Percentiles rank a stretch among this genome's conserved stretches.
phyloP scores from a whole-genome alignment of 345 rosid species.

The Rubroshorea leprosula region DNA sequence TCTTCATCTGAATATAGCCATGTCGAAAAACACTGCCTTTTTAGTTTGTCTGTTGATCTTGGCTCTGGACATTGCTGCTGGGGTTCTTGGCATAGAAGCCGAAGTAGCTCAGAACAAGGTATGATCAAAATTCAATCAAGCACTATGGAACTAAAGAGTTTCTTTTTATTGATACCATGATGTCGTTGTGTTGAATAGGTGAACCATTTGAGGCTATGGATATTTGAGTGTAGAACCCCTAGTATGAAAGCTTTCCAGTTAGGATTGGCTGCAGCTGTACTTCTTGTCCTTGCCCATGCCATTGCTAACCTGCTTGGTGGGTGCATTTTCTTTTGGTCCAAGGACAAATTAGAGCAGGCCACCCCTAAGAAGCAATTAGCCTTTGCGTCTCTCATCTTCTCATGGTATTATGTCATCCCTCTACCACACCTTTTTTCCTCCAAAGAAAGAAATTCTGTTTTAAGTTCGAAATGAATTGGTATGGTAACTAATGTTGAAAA shows the following conservation, averaged over 20 bases:
- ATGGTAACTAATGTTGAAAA: too few species aligned
- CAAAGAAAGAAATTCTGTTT: too few species aligned
- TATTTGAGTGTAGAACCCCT: constrained; percentile 79
- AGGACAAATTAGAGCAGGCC: constrained; percentile 34
- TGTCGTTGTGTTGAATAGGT: constrained; percentile 34
- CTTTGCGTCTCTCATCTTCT: constrained; percentile 65
- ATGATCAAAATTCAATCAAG: constrained; percentile 3
- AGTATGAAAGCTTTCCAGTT: constrained; percentile 67
- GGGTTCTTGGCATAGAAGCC: constrained; percentile 55
- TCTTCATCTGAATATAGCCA: neutral
- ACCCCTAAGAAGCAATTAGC: constrained; percentile 75
- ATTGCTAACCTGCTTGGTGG: constrained; percentile 63
- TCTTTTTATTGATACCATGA: neutral
- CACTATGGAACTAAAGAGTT: neutral
- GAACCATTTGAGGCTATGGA: constrained; percentile 63
- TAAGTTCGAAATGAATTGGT: neutral
- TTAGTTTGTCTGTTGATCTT: constrained; percentile 44
- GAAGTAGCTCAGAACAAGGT: constrained; percentile 53
- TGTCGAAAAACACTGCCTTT: constrained; percentile 32
- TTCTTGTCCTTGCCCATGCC: constrained; percentile 56
- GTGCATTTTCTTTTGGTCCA: constrained; percentile 62
- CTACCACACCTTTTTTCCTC: neutral
- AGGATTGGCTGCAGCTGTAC: constrained; percentile 64
- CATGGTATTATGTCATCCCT: constrained; percentile 43
- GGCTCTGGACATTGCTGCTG: constrained; percentile 50